Base-by-base conservation (phyloP, 495 filamentous ascomycete genomes). In the Amniculicola lignicola region DNA sequence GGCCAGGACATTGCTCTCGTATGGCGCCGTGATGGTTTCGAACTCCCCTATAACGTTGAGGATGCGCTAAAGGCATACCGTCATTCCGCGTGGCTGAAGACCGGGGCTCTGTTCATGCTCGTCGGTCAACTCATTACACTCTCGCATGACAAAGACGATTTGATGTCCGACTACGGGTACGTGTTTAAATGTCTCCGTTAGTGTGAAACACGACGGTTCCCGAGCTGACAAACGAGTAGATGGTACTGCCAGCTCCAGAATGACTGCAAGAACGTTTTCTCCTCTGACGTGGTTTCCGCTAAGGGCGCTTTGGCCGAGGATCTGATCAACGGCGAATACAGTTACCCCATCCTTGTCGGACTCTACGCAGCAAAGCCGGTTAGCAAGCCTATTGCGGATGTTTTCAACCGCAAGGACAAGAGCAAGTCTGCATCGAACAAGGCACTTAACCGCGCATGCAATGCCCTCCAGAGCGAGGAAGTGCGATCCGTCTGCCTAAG, bases 251-350 rank as follows among this genome's bases (percentile, higher is more conserved):
- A 69, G 28, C 55, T 71, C 3, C 68, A 68, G 37, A 70, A 70
- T 18, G 68, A 70, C 41, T 68, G 62, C 55, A 70, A 70, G 29
- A 70, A 70, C 40, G 57, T 70, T 16, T 70, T 64, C 53, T 70
- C 68, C 0, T 54, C 68, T 0, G 68, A 70, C 31, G 66, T 67
- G 27, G 67, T 64, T 15, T 50, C 45, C 29, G 46, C 59, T 19
- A 70, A 70, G 29, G 67, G 68, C 2, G 36, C 62, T 4, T 40
- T 68, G 11, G 68, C 65, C 9, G 68, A 70, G 44, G 68, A 72
- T 43, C 52, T 69, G 12, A 54, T 51, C n/a, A 72, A 72, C 29
- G 49, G 57, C 10, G 70, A 72, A 36, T 51, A 66, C 15, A 57
- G 61, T 2, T 71, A 65, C 33, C 69, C 67, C 2, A 68, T 69